A percentile compares a stretch with the other conserved stretches of the same genome.
These are phyloP conservation scores for Apiosordaria backusii DNA, from an alignment of 495 filamentous ascomycete species.

Conservation along the genomic window DNA sequence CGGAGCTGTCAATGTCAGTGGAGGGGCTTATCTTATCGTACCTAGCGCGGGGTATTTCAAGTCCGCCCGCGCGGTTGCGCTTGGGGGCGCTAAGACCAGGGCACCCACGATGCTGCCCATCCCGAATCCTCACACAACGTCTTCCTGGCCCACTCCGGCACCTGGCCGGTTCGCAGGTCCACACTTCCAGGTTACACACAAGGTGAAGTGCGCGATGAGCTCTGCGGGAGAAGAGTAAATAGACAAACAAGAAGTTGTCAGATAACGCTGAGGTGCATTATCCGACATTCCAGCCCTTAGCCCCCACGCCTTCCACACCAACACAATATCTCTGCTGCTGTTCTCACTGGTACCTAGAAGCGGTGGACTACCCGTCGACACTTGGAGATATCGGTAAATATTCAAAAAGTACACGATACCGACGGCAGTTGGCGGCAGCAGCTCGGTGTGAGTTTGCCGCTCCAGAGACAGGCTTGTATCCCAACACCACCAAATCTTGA, in stretches of 20 bases:
- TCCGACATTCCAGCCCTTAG: background rate
- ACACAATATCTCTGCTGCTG: background rate
- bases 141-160: background rate
- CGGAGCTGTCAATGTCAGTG: background rate
- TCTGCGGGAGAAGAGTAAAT: background rate
- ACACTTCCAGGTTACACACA: background rate
- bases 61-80: slow-evolving; percentile 9
- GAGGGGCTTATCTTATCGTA: slow-evolving; percentile 21
- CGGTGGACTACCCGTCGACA: too few relatives aligned
- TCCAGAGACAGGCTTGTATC: background rate
- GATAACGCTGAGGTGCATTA: background rate
- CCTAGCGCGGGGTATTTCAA: slow-evolving; percentile 5
- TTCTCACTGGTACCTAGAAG: background rate
- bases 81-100: slow-evolving; percentile 11
- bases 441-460: slow-evolving; percentile 14
- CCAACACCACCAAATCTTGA: background rate
- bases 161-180: background rate
- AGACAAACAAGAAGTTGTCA: background rate
- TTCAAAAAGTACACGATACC: slow-evolving; percentile 1
- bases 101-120: slow-evolving; percentile 3
- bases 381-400: background rate
- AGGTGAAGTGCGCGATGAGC: background rate
- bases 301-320: background rate
- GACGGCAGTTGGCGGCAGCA: slow-evolving; percentile 17
- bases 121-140: slow-evolving; percentile 13